Evolutionary conservation across 495 filamentous ascomycete species (phyloP).

Genomic region (Aspergillus mulundensis): DNA sequence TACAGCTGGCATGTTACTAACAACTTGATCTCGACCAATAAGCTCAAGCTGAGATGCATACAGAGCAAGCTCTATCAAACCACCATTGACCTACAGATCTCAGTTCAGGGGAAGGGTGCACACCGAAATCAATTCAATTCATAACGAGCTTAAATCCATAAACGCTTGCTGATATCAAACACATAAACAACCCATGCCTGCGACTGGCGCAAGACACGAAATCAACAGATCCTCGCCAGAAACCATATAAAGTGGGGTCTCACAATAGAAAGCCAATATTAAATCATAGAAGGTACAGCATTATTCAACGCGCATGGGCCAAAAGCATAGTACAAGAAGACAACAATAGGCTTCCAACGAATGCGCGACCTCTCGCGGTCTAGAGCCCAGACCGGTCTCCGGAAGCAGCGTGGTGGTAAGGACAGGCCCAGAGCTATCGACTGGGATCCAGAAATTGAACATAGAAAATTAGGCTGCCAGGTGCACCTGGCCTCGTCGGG

Average conservation of each 20-base stretch:
- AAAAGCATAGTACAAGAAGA: constrained; percentile 26
- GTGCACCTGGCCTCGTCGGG: constrained; percentile 3
- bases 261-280: constrained; percentile 11
- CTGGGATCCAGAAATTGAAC: constrained; percentile 19
- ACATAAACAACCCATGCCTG: constrained; percentile 11
- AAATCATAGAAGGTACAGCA: constrained; percentile 9
- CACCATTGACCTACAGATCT: too few relatives aligned
- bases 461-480: constrained; percentile 20
- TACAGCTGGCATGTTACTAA: too few relatives aligned
- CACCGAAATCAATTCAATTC: background rate
- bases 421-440: background rate
- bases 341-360: constrained; percentile 6
- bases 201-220: constrained; percentile 16
- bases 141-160: background rate
- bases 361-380: background rate
- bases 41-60: too few relatives aligned
- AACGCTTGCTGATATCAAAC: constrained; percentile 26
- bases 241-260: constrained; percentile 6
- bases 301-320: constrained; percentile 17
- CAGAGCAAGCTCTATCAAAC: too few relatives aligned
- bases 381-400: background rate
- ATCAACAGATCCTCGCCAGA: constrained; percentile 11
- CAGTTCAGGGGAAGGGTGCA: background rate
- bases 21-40: too few relatives aligned
- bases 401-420: background rate